Conservation (phyloP, 768 basidiomycete species). For the Trichaptum fuscoviolaceum region DNA sequence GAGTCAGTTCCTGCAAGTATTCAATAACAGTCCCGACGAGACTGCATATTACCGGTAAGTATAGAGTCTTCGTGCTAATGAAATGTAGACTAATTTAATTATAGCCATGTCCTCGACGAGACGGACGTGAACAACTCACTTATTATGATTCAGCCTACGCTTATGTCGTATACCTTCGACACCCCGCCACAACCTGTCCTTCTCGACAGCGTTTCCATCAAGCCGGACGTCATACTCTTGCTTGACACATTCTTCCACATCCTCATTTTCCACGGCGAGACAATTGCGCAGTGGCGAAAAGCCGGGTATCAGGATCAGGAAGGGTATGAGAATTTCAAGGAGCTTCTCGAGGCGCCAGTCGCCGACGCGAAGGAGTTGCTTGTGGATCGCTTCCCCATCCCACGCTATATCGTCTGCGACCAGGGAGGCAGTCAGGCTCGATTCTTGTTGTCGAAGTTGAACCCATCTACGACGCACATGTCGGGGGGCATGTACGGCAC, state of each 20-base stretch:
- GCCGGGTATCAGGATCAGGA: conserved; percentile 98
- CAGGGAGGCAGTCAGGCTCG: conserved; percentile 97
- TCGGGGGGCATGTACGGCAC: conserved; percentile 87
- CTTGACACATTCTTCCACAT: conserved; percentile 99
- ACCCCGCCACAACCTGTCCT: conserved; percentile 88
- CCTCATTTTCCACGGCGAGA: conserved; percentile 98
- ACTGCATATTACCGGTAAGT: conserved; percentile 93
- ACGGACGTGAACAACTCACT: conserved; percentile 99
- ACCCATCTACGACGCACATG: conserved; percentile 98
- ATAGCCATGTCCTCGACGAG: conserved; percentile 88
- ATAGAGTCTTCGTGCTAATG: conserved; percentile 1
- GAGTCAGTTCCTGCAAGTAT: conserved; percentile 98
- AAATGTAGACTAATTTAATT: conserved; percentile 7
- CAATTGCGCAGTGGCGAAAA: conserved; percentile 96
- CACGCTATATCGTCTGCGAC: conserved; percentile 96
- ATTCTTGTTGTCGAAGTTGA: conserved; percentile 94
- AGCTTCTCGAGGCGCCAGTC: conserved; percentile 80
- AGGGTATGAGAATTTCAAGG: conserved; percentile 98
- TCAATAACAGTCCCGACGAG: conserved; percentile 99
- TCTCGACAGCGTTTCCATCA: conserved; percentile 96
- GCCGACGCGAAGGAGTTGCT: conserved; percentile 93
- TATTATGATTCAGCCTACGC: conserved; percentile 99
- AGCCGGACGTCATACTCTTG: conserved; percentile 91
- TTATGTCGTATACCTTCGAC: conserved; percentile 98
- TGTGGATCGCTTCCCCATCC: conserved; percentile 93